Evolutionary conservation across 805 yeast species (phyloP).

Genomic region (Metschnikowia sp.): DNA sequence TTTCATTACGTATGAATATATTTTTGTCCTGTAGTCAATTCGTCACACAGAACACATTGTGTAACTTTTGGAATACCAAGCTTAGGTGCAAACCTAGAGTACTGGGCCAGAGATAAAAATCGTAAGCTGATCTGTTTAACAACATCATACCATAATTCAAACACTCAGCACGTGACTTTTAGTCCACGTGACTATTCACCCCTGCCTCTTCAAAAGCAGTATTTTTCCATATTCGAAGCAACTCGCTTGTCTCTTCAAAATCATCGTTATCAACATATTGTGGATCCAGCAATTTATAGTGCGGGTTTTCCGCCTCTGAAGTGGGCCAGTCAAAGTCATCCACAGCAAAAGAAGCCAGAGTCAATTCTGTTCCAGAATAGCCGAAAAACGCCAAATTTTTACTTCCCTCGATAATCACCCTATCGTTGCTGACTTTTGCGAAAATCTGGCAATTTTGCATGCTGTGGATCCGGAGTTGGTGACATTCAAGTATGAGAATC

Average conservation of each 20-base stretch:
- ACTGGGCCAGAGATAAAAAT: too few species aligned
- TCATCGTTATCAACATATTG: background rate
- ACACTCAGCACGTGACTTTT: too few species aligned
- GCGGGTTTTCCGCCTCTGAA: conserved; percentile 3
- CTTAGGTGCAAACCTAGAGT: too few species aligned
- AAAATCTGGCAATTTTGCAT: conserved; percentile 14
- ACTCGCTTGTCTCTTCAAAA: background rate
- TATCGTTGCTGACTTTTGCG: conserved; percentile 19
- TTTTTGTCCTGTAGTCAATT: too few species aligned
- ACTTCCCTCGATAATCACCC: conserved; percentile 33
- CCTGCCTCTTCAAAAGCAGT: background rate
- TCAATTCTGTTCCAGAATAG: background rate
- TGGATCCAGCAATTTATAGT: background rate
- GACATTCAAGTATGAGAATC: conserved; percentile 14
- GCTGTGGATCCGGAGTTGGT: conserved; percentile 19
- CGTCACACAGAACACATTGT: too few species aligned
- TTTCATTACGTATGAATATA: too few species aligned
- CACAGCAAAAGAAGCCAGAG: conserved; percentile 1
- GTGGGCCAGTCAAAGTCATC: conserved; percentile 19
- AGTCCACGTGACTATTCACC: too few species aligned
- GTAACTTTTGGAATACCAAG: too few species aligned
- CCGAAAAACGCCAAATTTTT: conserved; percentile 6
- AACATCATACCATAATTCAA: too few species aligned
- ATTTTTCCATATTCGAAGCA: background rate
- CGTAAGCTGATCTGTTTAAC: too few species aligned